Base-by-base conservation (phyloP, 2,329 filamentous ascomycete genomes). In the Trichoderma asperellum region DNA sequence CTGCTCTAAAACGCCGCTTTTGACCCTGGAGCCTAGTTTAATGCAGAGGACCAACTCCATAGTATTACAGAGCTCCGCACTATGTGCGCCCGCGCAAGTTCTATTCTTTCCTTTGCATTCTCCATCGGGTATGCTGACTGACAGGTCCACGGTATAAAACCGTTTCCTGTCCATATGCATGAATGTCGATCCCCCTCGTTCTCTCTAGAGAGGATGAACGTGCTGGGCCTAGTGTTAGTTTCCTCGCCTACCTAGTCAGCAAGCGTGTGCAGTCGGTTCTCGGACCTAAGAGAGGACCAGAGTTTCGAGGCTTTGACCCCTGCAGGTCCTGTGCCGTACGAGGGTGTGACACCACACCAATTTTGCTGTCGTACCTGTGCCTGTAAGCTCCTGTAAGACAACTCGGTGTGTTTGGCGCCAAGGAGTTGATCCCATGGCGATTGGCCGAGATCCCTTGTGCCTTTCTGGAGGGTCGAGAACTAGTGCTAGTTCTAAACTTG, bases 161-260 rank as follows among this genome's bases (percentile, higher is more conserved):
- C 62, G 53, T 58, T 57, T 27, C 8, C 29, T 40, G 29, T 35
- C 63, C 14, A 18, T 47, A 66, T 66, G 63, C 63, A 65, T 3
- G 2, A 49, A 58, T 49, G 62, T 43, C 53, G 62, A 66, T 66
- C 62, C 62, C 53, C 43, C 62, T 49, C 53, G 21, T 32, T 35
- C 37, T 16, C 35, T 49, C 18, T n/a, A 12, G 43, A 24, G n/a
- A 37, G 35, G 24, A 14, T 11, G 10, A 35, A 47, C 8, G 35
- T 52, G 37, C 5, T 6, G 21, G 32, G 35, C 18, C 18, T 49
- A 49, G 29, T 52, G n/a, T 8, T 47, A 7, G 14, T 18, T 35
- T 57, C 47, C 12, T 16, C 18, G 11, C 24, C 24, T 24, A 32
- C 12, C 62, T 14, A 64, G 27, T n/a, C 14, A n/a, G 34, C 27